phyloP scores from a whole-genome alignment of 441 rosid species.

The Brassica balearica region DNA sequence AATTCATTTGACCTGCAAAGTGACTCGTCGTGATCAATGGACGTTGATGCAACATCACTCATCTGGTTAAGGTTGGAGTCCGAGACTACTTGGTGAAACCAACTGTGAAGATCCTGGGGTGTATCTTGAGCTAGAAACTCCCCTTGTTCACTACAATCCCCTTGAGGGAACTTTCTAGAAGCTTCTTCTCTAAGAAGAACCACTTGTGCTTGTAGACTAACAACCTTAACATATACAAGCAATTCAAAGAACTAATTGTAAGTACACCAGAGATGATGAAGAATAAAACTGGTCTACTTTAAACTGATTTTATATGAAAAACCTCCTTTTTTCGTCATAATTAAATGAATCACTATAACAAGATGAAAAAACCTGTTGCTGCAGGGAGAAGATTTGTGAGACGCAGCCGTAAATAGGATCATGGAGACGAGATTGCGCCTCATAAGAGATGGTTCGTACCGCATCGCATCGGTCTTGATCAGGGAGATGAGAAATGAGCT shows the following conservation, averaged over 20 bases:
- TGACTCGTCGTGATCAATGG: conserved; percentile 28
- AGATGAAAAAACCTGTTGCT: conserved; percentile 2
- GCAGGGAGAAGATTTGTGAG: background rate
- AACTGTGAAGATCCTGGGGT: conserved; percentile 38
- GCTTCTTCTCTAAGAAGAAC: conserved; percentile 83
- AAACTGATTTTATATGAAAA: too few relatives aligned
- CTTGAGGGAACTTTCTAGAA: conserved; percentile 27
- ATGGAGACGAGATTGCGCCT: background rate
- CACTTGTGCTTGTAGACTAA: conserved; percentile 83
- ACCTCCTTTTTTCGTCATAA: background rate
- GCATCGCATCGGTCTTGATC: background rate
- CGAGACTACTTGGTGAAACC: conserved; percentile 29
- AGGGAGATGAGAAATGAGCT: conserved; percentile 1
- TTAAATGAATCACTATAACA: background rate
- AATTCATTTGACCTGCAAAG: conserved; percentile 35
- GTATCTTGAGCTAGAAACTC: conserved; percentile 28
- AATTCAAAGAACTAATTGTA: conserved; percentile 9
- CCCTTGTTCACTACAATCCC: conserved; percentile 26
- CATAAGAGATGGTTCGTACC: background rate
- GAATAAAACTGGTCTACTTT: background rate
- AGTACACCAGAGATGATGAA: conserved; percentile 6
- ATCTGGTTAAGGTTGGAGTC: conserved; percentile 23
- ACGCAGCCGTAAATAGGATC: conserved; percentile 1
- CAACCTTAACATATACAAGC: conserved; percentile 58
- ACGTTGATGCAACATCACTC: conserved; percentile 16